Percentiles rank a stretch among this genome's conserved stretches.
Evolutionary conservation across 306 rosid species (phyloP).

Genomic region (Vigna radiata): DNA sequence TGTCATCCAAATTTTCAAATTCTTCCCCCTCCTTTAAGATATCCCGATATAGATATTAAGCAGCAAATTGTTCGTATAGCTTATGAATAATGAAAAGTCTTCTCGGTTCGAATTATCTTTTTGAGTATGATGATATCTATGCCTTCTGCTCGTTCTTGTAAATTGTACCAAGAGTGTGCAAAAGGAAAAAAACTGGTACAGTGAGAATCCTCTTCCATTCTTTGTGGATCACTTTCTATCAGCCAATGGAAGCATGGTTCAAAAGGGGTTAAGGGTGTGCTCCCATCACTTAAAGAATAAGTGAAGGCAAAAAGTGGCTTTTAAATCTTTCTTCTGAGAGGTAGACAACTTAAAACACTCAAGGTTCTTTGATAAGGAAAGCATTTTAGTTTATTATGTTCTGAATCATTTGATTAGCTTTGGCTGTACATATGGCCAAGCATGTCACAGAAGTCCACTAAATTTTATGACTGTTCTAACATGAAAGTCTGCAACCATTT

Average conservation of each 20-base stretch:
- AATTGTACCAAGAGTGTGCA: conserved; percentile 10
- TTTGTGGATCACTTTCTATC: conserved; percentile 34
- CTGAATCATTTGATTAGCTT: background rate
- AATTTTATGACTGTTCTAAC: background rate
- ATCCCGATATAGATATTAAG: conserved; percentile 21
- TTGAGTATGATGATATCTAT: conserved; percentile 15
- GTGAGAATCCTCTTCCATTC: background rate
- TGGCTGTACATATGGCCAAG: conserved; percentile 20
- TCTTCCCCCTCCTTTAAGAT: background rate
- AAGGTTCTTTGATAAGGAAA: background rate
- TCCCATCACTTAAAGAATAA: background rate
- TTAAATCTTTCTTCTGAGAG: background rate
- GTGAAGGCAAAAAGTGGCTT: background rate
- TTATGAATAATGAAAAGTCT: conserved; percentile 7
- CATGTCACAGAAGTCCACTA: background rate
- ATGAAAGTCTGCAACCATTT: background rate
- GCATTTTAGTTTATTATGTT: background rate
- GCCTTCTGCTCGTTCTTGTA: conserved; percentile 29
- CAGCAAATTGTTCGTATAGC: background rate
- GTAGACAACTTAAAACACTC: background rate
- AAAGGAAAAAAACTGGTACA: conserved; percentile 20
- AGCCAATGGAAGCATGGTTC: background rate
- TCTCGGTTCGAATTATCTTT: conserved; percentile 1
- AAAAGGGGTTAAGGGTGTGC: background rate
- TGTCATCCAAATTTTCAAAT: conserved; percentile 34